Conservation (phyloP, 2,329 filamentous ascomycete genomes). For the Diaporthe eres region DNA sequence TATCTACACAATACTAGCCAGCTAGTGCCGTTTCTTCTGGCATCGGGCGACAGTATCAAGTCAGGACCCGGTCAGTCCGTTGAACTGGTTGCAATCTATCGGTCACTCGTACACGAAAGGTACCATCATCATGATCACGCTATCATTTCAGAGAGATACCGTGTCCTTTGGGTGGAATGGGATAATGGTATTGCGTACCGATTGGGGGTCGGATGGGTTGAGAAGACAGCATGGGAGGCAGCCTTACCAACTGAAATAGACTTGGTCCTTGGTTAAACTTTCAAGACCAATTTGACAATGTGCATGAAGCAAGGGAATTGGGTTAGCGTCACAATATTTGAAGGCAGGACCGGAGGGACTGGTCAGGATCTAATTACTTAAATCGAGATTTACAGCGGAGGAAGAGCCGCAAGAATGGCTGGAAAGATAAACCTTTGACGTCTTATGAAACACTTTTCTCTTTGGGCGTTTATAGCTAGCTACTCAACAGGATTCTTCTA, state of each 20-base stretch:
- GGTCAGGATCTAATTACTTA: no score
- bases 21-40: neutral
- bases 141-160: neutral
- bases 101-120: neutral
- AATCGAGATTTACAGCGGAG: no score
- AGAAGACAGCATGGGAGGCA: neutral
- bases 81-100: neutral
- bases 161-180: constrained; percentile 8
- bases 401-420: no score
- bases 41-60: neutral
- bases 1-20: neutral
- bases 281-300: neutral
- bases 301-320: neutral
- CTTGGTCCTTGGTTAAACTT: neutral
- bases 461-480: no score
- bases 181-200: neutral
- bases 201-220: constrained; percentile 17
- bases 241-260: neutral
- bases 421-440: no score
- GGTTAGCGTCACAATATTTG: no score
- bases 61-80: neutral
- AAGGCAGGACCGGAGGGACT: neutral
- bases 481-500: no score
- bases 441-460: no score
- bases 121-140: neutral